phyloP scores from a whole-genome alignment of 306 rosid species.

The Sophora flavescens region DNA sequence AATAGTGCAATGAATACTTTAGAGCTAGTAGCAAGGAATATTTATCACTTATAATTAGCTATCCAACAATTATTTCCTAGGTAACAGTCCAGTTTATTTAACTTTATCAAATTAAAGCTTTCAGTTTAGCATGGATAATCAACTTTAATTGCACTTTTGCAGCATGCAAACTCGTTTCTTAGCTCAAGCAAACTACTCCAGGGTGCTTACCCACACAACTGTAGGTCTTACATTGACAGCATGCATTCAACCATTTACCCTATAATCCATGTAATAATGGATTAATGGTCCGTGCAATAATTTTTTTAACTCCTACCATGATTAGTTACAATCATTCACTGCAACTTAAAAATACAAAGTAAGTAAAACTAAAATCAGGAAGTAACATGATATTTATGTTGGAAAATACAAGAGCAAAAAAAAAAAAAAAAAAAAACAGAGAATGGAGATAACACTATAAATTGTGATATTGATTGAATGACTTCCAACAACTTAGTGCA shows the following conservation, averaged over 20 bases:
- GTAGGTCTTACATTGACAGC: neutral
- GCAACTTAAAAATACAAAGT: neutral
- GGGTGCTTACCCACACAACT: constrained; percentile 17
- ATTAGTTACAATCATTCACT: neutral
- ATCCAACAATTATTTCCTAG: neutral
- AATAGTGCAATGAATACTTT: too few relatives aligned
- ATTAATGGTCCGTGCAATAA: neutral
- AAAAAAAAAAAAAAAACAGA: too few relatives aligned
- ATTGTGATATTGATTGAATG: too few relatives aligned
- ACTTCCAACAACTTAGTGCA: too few relatives aligned
- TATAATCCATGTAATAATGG: neutral
- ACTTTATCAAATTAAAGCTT: constrained; percentile 34
- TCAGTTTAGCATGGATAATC: neutral
- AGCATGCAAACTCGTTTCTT: constrained; percentile 34
- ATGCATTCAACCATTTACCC: constrained; percentile 35
- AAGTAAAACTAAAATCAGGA: neutral
- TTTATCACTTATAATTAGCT: neutral
- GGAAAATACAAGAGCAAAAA: too few relatives aligned
- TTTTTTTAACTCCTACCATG: neutral
- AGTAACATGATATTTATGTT: neutral
- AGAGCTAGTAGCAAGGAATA: neutral
- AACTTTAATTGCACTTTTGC: constrained; percentile 10
- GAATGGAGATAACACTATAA: too few relatives aligned
- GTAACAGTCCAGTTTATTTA: neutral
- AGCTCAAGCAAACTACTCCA: constrained; percentile 38